Percentiles rank a stretch among this genome's conserved stretches.
Conservation (phyloP, 139 green algal genomes). For the Trebouxia sp. region DNA sequence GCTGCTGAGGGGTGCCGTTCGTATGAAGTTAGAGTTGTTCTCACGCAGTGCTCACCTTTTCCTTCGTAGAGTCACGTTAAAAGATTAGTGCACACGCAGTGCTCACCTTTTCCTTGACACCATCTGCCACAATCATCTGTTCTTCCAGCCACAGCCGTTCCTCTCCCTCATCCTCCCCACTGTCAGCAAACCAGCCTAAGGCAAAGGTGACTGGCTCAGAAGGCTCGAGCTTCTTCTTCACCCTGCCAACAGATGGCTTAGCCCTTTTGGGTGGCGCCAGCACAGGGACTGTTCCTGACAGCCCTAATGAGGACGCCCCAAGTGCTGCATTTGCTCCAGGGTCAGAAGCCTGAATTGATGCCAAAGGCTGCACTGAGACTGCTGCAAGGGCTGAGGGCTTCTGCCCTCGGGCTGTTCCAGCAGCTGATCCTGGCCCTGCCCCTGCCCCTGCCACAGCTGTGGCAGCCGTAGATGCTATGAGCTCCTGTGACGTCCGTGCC, state of each 20-base stretch:
- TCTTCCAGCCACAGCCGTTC: conserved; percentile 25
- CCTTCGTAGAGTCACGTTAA: too few species aligned
- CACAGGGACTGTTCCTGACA: not conserved
- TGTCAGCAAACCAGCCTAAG: conserved; percentile 28
- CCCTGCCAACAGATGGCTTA: not conserved
- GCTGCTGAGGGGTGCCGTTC: too few species aligned
- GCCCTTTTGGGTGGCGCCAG: not conserved
- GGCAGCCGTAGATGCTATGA: not conserved
- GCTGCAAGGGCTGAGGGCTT: not conserved
- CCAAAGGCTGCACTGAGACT: not conserved
- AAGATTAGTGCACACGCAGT: not conserved
- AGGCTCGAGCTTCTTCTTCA: not conserved
- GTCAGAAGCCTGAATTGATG: not conserved
- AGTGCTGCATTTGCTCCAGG: not conserved
- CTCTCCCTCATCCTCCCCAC: conserved; percentile 4
- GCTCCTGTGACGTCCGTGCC: conserved; percentile 12
- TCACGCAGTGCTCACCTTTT: too few species aligned
- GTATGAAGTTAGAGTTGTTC: too few species aligned
- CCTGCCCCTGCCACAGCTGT: not conserved
- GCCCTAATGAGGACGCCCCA: not conserved
- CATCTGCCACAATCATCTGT: conserved; percentile 19
- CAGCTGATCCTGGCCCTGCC: not conserved
- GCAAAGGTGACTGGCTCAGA: conserved; percentile 13
- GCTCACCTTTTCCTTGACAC: conserved; percentile 12
- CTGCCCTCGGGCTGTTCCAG: not conserved